Base-by-base conservation (phyloP, 495 filamentous ascomycete species). In the Schizothecium vesticola region DNA sequence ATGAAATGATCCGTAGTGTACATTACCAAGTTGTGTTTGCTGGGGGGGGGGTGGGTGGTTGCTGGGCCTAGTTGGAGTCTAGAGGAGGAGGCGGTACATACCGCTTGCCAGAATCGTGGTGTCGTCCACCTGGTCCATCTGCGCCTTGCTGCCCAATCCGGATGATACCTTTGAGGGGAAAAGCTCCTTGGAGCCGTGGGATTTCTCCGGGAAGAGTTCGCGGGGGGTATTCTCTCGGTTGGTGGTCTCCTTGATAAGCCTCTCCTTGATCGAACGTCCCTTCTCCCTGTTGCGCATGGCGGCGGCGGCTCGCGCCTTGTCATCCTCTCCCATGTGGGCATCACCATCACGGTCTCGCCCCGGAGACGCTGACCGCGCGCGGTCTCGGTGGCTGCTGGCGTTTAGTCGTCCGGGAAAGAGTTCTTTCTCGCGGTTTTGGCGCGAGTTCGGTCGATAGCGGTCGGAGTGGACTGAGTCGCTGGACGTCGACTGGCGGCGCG, bases 341-440 rank as follows among this genome's bases (percentile, higher is more conserved):
- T 84, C 82, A 16, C 85, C 85, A 70, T 90, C 86, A n/a, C 86
- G 84, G 65, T 89, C 87, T 24, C 88, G 83, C 3, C 77, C 77
- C 4, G 93, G 93, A 3, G 93, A 97, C 16, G 91, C 90, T 82
- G 84, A 83, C 43, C 83, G 86, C 68, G 90, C 84, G 55, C 89
- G 85, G 63, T 87, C 79, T 51, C 84, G 79, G 36, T 82, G 81
- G 51, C 79, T 75, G 21, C 72, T 71, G 8, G 71, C 70, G 10
- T 67, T 31, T 11, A 69, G 65, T 29, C 65, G 73, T 13, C 75
- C 77, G 1, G 85, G 86, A 72, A 89, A 88, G 25, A 89, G 74
- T 33, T 89, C 87, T 70, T 79, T 83, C 31, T 72, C 80, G 33
- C 72, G 73, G 70, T 83, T 80, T 19, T 72, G 71, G 33, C 68